These are phyloP conservation scores for Nemophila menziesii DNA, from an alignment of 257 asterid species.

Conservation along the genomic window DNA sequence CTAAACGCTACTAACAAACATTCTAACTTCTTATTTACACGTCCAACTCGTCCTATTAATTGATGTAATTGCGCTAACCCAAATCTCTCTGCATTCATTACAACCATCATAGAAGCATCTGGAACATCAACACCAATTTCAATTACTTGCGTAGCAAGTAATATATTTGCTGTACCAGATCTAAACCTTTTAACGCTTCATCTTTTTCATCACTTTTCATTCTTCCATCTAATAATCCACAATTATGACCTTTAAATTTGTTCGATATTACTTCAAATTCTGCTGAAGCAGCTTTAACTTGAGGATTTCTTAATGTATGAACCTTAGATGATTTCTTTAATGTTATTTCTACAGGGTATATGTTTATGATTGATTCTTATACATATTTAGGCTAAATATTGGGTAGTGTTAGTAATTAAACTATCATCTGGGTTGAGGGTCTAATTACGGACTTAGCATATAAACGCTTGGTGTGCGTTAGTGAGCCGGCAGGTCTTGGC, in stretches of 20 bases:
- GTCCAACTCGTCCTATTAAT: constrained; percentile 89
- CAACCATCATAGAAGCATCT: constrained; percentile 98
- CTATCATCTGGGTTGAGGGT: no score
- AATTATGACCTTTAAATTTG: constrained; percentile 43
- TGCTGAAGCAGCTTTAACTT: constrained; percentile 80
- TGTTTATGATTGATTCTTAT: no score
- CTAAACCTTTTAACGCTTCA: constrained; percentile 62
- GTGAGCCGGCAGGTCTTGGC: no score
- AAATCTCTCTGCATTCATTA: constrained; percentile 89
- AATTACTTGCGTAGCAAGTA: constrained; percentile 87
- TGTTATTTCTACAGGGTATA: no score
- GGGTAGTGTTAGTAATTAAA: no score
- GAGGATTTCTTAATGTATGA: no score
- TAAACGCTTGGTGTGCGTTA: no score
- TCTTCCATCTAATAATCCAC: constrained; percentile 81
- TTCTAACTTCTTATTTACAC: constrained; percentile 72
- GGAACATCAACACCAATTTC: constrained; percentile 95
- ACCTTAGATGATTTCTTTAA: no score
- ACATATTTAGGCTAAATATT: no score
- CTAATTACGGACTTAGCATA: no score
- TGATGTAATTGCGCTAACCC: constrained; percentile 94
- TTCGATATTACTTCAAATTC: constrained; percentile 55
- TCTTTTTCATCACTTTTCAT: constrained; percentile 78
- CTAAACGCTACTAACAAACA: constrained; percentile 60
- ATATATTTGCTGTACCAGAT: constrained; percentile 59